phyloP scores from a whole-genome alignment of 2,329 filamentous ascomycete species.

The Pseudopithomyces maydicus region DNA sequence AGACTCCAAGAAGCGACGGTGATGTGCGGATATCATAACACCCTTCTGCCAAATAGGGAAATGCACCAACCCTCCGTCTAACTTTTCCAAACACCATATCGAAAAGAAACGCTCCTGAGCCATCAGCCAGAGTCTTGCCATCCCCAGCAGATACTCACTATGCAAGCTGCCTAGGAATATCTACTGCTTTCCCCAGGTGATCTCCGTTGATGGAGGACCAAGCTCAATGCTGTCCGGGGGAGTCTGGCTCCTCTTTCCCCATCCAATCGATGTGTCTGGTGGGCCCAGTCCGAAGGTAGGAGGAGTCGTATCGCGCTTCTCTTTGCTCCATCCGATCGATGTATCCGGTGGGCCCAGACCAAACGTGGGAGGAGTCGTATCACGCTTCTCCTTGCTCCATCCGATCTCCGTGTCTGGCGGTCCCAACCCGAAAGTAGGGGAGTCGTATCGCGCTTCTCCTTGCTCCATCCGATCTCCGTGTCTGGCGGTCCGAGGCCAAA shows the following conservation, averaged over 20 bases:
- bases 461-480: constrained; percentile 21
- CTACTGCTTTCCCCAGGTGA: constrained; percentile 10
- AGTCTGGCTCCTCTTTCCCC: constrained; percentile 3
- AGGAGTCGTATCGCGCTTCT: background rate
- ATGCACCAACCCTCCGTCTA: background rate
- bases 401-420: constrained; percentile 1
- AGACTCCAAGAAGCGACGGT: background rate
- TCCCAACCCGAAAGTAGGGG: background rate
- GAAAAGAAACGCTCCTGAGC: background rate
- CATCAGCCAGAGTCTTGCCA: background rate
- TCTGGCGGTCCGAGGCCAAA: constrained; percentile 21
- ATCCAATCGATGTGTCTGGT: constrained; percentile 4
- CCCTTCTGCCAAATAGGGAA: background rate
- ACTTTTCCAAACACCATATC: background rate
- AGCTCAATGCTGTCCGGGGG: constrained; percentile 15
- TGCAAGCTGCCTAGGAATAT: background rate
- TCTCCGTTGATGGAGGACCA: constrained; percentile 18
- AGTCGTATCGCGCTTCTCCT: background rate
- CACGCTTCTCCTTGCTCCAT: background rate
- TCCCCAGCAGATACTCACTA: background rate
- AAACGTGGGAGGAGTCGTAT: constrained; percentile 3
- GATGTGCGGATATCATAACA: background rate
- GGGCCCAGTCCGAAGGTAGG: constrained; percentile 5
- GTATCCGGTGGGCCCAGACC: constrained; percentile 6
- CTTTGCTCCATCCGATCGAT: constrained; percentile 2